Conservation (phyloP, 306 rosid species). For the Acmispon strigosus region DNA sequence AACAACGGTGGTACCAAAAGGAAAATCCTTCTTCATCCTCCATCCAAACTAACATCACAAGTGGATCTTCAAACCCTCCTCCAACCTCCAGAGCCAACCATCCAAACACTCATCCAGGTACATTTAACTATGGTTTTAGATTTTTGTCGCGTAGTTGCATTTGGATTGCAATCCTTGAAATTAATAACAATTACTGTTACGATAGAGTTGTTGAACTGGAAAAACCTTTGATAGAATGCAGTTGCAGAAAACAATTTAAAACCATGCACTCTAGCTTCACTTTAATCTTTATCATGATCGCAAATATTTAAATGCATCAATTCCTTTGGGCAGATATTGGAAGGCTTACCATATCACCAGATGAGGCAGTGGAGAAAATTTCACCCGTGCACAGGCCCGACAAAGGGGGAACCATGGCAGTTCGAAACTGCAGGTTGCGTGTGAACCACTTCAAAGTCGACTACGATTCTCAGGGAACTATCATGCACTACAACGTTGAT, state of each 20-base stretch:
- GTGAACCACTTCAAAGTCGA: constrained; percentile 43
- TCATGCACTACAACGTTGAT: constrained; percentile 48
- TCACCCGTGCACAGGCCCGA: constrained; percentile 48
- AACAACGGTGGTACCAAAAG: not conserved
- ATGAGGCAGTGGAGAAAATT: not conserved
- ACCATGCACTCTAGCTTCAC: too few species aligned
- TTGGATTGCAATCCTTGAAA: too few species aligned
- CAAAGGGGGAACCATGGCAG: constrained; percentile 28
- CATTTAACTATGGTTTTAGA: not conserved
- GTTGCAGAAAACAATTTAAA: too few species aligned
- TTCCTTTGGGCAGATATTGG: not conserved
- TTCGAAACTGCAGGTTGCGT: constrained; percentile 12
- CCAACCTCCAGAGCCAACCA: not conserved
- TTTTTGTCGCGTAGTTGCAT: too few species aligned
- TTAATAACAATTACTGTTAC: too few species aligned
- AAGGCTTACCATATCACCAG: not conserved
- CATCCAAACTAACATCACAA: not conserved
- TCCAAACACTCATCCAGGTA: not conserved
- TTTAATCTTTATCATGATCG: not conserved
- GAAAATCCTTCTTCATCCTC: not conserved
- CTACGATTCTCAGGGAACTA: constrained; percentile 21
- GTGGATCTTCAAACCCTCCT: not conserved
- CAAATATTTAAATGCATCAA: not conserved
- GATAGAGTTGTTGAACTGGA: too few species aligned
- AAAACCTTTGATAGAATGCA: too few species aligned